Evolutionary conservation across 768 basidiomycete genomes (phyloP).

Genomic region (Tricholoma hemisulphureum): DNA sequence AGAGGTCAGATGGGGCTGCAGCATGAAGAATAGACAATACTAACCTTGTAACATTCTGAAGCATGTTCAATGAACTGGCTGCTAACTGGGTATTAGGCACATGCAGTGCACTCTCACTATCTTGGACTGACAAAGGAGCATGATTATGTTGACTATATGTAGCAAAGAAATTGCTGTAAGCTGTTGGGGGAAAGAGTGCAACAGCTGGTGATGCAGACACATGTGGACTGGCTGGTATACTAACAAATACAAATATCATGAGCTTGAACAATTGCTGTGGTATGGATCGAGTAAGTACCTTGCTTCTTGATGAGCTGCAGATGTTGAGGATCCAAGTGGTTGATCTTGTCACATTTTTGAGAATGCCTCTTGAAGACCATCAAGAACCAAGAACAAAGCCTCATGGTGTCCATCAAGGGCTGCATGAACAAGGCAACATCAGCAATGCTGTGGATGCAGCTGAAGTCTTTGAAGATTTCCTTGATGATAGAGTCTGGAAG

Average conservation of each 20-base stretch:
- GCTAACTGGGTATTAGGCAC: not conserved
- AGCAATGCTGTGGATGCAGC: not conserved
- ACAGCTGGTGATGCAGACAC: not conserved
- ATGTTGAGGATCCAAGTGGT: not conserved
- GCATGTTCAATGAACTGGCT: not conserved
- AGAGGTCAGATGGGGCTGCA: not conserved
- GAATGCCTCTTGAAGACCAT: not conserved
- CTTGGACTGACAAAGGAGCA: not conserved
- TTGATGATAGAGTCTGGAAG: constrained; percentile 4
- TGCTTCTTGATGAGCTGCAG: not conserved
- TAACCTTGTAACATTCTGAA: not conserved
- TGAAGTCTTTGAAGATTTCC: constrained; percentile 1
- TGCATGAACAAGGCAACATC: not conserved
- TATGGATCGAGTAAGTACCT: not conserved
- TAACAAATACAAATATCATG: not conserved
- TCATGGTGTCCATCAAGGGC: not conserved
- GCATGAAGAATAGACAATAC: not conserved
- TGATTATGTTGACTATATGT: not conserved
- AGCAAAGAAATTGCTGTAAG: not conserved
- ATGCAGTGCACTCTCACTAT: too few relatives aligned
- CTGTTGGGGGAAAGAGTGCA: not conserved
- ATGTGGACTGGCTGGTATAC: not conserved
- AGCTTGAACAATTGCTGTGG: not conserved
- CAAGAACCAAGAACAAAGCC: not conserved
- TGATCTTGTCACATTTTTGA: not conserved